These are phyloP conservation scores for Metarhizium rileyi DNA, from an alignment of 2,329 filamentous ascomycete genomes.

Conservation along the genomic window DNA sequence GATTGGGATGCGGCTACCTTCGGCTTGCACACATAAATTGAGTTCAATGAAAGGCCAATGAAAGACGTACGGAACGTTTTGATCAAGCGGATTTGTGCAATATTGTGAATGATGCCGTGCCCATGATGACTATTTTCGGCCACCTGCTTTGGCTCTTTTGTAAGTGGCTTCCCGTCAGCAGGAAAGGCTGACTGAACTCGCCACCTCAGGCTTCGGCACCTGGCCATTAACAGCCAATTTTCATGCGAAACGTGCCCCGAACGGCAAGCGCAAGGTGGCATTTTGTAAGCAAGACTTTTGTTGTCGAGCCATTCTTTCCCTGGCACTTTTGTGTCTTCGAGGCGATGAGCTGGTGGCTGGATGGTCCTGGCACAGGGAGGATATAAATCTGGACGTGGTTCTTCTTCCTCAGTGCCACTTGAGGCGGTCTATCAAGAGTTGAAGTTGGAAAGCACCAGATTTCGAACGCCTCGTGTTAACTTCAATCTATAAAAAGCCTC, in stretches of 20 bases:
- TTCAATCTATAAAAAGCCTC: too few species aligned
- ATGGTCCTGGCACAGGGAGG: neutral
- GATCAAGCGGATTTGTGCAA: neutral
- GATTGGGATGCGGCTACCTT: neutral
- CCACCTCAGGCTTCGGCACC: neutral
- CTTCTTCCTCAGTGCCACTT: neutral
- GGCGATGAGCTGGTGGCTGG: neutral
- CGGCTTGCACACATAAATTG: constrained; percentile 7
- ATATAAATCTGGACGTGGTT: neutral
- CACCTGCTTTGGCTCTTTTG: neutral
- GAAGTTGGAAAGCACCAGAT: neutral
- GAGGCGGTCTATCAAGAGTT: neutral
- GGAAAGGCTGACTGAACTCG: neutral
- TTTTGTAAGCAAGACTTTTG: too few species aligned
- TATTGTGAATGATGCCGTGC: neutral
- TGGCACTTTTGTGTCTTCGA: neutral
- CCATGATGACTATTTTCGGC: constrained; percentile 4
- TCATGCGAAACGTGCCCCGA: neutral
- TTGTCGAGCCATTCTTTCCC: neutral
- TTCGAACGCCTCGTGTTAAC: too few species aligned
- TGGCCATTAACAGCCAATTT: neutral
- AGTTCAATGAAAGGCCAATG: constrained; percentile 5
- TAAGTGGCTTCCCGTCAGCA: neutral
- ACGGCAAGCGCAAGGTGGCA: neutral
- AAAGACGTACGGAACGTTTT: neutral